Base-by-base conservation (phyloP, 139 green algal genomes). In the Chlorella sp. region DNA sequence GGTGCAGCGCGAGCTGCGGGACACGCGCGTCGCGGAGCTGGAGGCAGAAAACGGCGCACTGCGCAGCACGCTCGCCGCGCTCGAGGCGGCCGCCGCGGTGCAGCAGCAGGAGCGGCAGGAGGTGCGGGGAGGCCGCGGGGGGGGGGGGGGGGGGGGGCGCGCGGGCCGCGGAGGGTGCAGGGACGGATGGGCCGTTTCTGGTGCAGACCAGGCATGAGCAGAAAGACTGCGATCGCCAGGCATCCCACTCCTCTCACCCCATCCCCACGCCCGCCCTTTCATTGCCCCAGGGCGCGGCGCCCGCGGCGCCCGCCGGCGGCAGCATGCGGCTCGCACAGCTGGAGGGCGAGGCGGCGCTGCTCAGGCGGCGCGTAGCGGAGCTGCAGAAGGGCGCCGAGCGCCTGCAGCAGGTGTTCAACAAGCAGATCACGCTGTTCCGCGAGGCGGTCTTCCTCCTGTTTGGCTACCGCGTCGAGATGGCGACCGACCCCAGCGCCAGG, bases 391-490 rank as follows among this genome's bases (percentile, higher is more conserved):
- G 66, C 36, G 69, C 62, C 33, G 73, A 67, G 6, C 77, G 89
- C 11, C 79, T 95, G 43, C 89, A 90, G 51, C 84, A 91, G 56
- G 88, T 94, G 40, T 94, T 94, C 80, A 89, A 84, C 50, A 79
- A 89, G 65, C 88, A 91, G 38, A 84, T 91, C 25, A 63, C 77
- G 1, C 80, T 84, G 19, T 95, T 97, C 79, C 61, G 91, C 1
- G 87, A 94, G 73, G 90, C 89, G 1, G 84, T 87, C 46, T 87
- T 83, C 68, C 65, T 50, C 23, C 80, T 96, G 73, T 95, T 96
- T 83, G 92, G 92, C 40, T 96, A 92, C 82, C 67, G 81, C 31
- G 64, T 95, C 50, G 91, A 95, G 72, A 91, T 95, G 83, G 79
- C 79, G 3, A 75, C 79, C 8, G 84, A 92, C 77, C 86, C 86